Base-by-base conservation (phyloP, 148 eudicot species). In the Selenicereus undatus region DNA sequence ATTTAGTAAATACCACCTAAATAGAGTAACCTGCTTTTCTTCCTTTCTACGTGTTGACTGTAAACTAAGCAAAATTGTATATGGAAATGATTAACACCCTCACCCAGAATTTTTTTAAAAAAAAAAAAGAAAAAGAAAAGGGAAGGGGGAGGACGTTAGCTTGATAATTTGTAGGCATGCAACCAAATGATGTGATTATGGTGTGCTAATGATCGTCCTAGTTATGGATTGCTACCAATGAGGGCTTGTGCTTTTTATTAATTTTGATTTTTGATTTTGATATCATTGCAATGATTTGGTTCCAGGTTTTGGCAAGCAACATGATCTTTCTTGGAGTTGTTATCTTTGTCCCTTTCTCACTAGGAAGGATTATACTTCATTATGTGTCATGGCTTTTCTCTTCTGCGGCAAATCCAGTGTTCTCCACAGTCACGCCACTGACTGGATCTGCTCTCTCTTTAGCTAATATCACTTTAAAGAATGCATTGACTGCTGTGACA, bases 261-360 rank as follows among this genome's bases (percentile, higher is more conserved):
- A 66, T 13, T 66, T 10, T 27, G 71, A 66, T 13, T 13, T 66
- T 10, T 27, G 71, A 66, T 13, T 66, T 10, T 27, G 71, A 66
- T 66, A 45, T 73, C 27, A 35, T 76, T 58, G 18, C 76, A 73
- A 69, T 80, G 76, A 74, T 80, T 54, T 83, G 79, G 51, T n/a
- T 89, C 88, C 94, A 96, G 98, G 98, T 96, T 86, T 92, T 96
- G 85, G 99, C 98, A 30, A 93, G 99, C 90, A 96, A 96, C 88
- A 90, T 91, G 93, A 91, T 96, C 82, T 96, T 93, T 83, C 97
- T 96, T 85, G 97, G 92, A 42, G 97, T 93, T 84, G 94, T 96
- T 42, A 90, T 96, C 70, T 91, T 93, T 85, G 86, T 92, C 78
- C 99, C 99, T 81, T 96, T 96, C 83, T 88, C 97, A 43, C 82